A percentile compares a stretch with the other conserved stretches of the same genome.
Evolutionary conservation across 345 rosid genomes (phyloP).

Genomic region (Ceriops decandra): DNA sequence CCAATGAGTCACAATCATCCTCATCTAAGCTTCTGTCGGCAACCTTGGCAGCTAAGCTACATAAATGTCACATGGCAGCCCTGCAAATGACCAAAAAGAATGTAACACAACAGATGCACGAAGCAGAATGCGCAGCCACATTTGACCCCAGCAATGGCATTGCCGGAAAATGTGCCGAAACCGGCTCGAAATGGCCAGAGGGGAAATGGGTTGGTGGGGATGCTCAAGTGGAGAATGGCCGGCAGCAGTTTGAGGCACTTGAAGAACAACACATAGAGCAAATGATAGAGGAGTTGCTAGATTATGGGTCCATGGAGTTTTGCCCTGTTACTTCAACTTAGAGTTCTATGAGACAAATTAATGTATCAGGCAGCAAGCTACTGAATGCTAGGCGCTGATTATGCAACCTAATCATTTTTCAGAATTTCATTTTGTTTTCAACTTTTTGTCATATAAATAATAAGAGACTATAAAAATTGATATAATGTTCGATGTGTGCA

Average conservation of each 20-base stretch:
- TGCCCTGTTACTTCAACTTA: constrained; percentile 19
- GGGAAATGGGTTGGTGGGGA: constrained; percentile 13
- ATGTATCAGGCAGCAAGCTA: not conserved
- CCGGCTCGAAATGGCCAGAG: constrained; percentile 3
- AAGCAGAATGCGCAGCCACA: constrained; percentile 1
- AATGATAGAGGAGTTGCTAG: constrained; percentile 35
- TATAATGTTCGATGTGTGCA: too few relatives aligned
- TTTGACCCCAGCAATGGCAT: not conserved
- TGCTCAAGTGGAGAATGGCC: constrained; percentile 1
- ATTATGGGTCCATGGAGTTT: constrained; percentile 31
- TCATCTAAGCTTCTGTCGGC: constrained; percentile 33
- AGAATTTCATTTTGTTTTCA: not conserved
- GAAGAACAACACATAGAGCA: constrained; percentile 33
- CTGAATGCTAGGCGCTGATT: not conserved
- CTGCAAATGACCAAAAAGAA: constrained; percentile 22
- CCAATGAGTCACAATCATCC: constrained; percentile 26
- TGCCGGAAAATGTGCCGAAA: constrained; percentile 3
- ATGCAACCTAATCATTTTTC: not conserved
- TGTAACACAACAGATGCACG: not conserved
- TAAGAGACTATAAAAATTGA: too few relatives aligned
- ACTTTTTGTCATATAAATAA: not conserved
- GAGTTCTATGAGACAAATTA: not conserved
- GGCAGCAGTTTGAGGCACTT: constrained; percentile 9
- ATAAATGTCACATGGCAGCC: constrained; percentile 29
- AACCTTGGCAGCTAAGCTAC: constrained; percentile 26